phyloP scores from a whole-genome alignment of 345 rosid species.

The Rhodamnia rubescens region DNA sequence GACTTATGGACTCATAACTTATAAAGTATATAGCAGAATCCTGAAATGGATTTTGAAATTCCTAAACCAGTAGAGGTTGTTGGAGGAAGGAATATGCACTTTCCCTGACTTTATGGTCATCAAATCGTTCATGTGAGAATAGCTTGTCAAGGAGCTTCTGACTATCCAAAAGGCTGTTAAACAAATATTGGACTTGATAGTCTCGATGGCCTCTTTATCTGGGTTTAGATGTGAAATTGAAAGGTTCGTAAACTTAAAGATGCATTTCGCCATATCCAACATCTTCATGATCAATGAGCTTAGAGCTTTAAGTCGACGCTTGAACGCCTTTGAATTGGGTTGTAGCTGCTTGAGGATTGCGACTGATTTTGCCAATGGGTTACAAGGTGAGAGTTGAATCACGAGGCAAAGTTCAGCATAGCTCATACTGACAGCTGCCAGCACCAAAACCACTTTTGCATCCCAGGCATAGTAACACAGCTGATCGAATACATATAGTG shows the following conservation, averaged over 20 bases:
- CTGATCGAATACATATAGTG: conserved; percentile 46
- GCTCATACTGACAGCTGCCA: conserved; percentile 53
- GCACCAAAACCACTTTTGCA: conserved; percentile 51
- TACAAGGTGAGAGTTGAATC: conserved; percentile 25
- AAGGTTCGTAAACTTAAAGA: conserved; percentile 41
- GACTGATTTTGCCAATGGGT: conserved; percentile 48
- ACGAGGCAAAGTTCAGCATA: conserved; percentile 55
- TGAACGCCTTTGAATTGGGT: conserved; percentile 17
- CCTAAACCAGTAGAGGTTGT: conserved; percentile 1
- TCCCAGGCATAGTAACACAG: conserved; percentile 63
- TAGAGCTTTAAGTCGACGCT: conserved; percentile 46
- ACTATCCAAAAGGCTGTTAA: conserved; percentile 54
- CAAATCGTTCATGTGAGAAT: conserved; percentile 34
- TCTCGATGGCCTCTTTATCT: conserved; percentile 26
- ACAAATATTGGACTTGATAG: conserved; percentile 31
- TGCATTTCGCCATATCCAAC: conserved; percentile 45
- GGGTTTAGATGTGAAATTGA: conserved; percentile 23
- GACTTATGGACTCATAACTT: neutral
- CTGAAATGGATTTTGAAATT: neutral
- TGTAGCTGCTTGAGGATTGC: conserved; percentile 48
- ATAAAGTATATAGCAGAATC: neutral
- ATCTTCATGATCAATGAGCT: conserved; percentile 30
- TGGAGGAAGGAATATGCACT: conserved; percentile 46
- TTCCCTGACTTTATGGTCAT: conserved; percentile 33
- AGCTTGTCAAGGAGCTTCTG: conserved; percentile 49